Evolutionary conservation across 2,329 filamentous ascomycete species (phyloP).

Genomic region (Phyllosticta citriasiana): DNA sequence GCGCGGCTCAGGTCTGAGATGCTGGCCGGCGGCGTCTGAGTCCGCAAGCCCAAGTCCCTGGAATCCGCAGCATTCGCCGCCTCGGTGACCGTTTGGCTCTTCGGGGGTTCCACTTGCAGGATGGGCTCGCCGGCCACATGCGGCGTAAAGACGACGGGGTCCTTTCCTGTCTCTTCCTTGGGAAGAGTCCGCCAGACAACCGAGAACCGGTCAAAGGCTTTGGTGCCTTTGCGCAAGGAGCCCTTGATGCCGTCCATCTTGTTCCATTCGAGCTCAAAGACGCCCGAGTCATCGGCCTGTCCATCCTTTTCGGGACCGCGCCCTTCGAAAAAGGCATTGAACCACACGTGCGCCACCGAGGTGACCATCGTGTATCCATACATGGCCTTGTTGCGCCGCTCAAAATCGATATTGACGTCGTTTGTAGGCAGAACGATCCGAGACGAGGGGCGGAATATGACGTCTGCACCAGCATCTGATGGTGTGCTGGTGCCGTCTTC

Average conservation of each 20-base stretch:
- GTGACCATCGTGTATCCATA: slow-evolving; percentile 82
- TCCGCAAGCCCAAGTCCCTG: slow-evolving; percentile 59
- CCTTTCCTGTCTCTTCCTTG: slow-evolving; percentile 19
- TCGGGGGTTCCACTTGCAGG: slow-evolving; percentile 56
- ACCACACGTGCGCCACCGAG: slow-evolving; percentile 90
- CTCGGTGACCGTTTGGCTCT: neutral
- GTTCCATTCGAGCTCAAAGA: slow-evolving; percentile 64
- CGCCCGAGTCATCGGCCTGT: slow-evolving; percentile 55
- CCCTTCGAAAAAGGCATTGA: slow-evolving; percentile 90
- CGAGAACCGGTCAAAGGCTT: slow-evolving; percentile 70
- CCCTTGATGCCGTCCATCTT: slow-evolving; percentile 93
- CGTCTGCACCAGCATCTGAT: slow-evolving; percentile 42
- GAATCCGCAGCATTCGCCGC: slow-evolving; percentile 20
- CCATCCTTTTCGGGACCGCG: slow-evolving; percentile 59
- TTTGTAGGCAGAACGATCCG: slow-evolving; percentile 65
- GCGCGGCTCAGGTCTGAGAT: slow-evolving; percentile 59
- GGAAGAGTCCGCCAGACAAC: slow-evolving; percentile 65
- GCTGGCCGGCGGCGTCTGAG: slow-evolving; percentile 42
- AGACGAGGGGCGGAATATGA: slow-evolving; percentile 64
- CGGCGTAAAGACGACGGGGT: slow-evolving; percentile 47
- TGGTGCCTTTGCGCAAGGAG: slow-evolving; percentile 67
- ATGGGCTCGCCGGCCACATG: slow-evolving; percentile 59
- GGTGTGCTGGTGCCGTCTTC: neutral
- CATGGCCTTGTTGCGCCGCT: slow-evolving; percentile 70
- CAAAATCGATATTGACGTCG: slow-evolving; percentile 84